Evolutionary conservation across 345 rosid species (phyloP).

Genomic region (Turnera subulata): DNA sequence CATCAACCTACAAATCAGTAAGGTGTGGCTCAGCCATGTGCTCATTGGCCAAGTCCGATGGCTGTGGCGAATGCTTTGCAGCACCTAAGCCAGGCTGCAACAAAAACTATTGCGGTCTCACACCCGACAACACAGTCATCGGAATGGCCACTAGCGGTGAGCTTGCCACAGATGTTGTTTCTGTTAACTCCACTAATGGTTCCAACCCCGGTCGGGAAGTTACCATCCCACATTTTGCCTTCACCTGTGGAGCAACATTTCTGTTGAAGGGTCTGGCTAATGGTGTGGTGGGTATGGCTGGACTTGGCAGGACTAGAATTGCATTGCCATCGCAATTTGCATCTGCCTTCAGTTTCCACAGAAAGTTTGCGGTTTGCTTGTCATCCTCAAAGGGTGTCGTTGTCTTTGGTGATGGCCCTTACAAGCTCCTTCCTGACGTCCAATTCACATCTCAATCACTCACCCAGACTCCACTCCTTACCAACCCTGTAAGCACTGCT

Average conservation of each 20-base stretch:
- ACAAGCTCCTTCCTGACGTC: conserved; percentile 22
- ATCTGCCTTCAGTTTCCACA: conserved; percentile 18
- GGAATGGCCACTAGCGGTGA: conserved; percentile 44
- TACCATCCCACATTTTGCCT: conserved; percentile 28
- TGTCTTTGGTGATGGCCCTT: conserved; percentile 28
- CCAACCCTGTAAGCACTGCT: conserved; percentile 28
- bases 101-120: conserved; percentile 53
- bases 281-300: conserved; percentile 27
- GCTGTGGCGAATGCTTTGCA: conserved; percentile 46
- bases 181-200: conserved; percentile 61
- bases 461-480: conserved; percentile 8
- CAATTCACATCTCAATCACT: conserved; percentile 16
- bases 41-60: conserved; percentile 35
- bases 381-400: conserved; percentile 22
- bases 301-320: conserved; percentile 23
- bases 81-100: conserved; percentile 61
- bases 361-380: conserved; percentile 40
- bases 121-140: conserved; percentile 45
- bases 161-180: conserved; percentile 46
- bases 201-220: conserved; percentile 51
- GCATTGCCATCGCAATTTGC: conserved; percentile 20
- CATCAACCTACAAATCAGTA: conserved; percentile 50
- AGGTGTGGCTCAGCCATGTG: conserved; percentile 61
- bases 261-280: conserved; percentile 11
- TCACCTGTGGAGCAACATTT: conserved; percentile 14